A percentile compares a stretch with the other conserved stretches of the same genome.
Evolutionary conservation across 306 rosid genomes (phyloP).

Genomic region (Oxytropis ochrocephala): DNA sequence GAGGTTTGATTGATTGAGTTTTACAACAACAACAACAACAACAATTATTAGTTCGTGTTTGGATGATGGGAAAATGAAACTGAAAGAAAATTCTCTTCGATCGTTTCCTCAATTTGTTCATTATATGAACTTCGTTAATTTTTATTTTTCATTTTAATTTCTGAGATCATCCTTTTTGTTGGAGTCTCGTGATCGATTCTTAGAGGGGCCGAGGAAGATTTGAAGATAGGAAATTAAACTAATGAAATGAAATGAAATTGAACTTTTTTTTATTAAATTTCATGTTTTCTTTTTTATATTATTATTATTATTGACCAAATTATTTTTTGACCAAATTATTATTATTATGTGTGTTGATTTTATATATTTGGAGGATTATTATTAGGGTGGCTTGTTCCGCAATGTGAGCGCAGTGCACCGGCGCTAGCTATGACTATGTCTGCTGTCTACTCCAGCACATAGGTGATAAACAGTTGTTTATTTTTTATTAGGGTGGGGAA

Average conservation of each 20-base stretch:
- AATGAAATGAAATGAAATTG: not conserved
- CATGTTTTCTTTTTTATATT: not conserved
- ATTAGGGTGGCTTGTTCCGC: not conserved
- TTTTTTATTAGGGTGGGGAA: not conserved
- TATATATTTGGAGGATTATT: not conserved
- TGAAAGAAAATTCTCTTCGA: not conserved
- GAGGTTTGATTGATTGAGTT: conserved; percentile 23
- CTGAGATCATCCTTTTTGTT: not conserved
- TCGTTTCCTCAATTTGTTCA: not conserved
- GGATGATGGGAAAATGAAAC: not conserved
- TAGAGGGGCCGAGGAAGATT: not conserved
- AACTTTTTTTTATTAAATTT: not conserved
- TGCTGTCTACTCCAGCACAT: not conserved
- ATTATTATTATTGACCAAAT: not conserved
- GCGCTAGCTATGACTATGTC: no score
- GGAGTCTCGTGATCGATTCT: not conserved
- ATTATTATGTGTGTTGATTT: not conserved
- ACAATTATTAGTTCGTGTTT: not conserved
- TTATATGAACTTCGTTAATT: not conserved
- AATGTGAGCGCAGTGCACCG: not conserved
- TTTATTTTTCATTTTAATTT: not conserved
- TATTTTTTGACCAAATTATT: no score
- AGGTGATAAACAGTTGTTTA: not conserved
- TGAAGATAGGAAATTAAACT: not conserved
- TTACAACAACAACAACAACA: no score